Conservation (phyloP, 805 yeast species). For the Candida nemodendra region DNA sequence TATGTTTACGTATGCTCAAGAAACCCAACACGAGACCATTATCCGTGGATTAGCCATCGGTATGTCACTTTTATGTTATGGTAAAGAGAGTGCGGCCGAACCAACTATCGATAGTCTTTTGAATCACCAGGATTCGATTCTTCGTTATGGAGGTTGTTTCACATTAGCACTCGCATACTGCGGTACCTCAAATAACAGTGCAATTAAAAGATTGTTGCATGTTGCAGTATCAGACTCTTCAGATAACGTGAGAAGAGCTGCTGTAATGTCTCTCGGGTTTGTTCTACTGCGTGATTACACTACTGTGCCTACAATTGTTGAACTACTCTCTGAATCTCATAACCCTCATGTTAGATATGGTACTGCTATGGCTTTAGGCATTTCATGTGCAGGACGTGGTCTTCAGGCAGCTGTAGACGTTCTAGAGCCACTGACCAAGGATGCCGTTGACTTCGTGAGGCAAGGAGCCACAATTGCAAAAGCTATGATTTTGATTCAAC, state of each 20-base stretch:
- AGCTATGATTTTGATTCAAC: slow-evolving; percentile 85
- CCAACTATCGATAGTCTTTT: slow-evolving; percentile 61
- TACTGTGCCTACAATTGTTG: slow-evolving; percentile 93
- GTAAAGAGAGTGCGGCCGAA: slow-evolving; percentile 81
- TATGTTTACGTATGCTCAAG: slow-evolving; percentile 88
- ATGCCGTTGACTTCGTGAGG: slow-evolving; percentile 94
- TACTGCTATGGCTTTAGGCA: slow-evolving; percentile 95
- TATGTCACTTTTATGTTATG: slow-evolving; percentile 81
- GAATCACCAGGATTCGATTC: slow-evolving; percentile 72
- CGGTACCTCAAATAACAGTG: slow-evolving; percentile 89
- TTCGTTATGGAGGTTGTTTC: slow-evolving; percentile 95
- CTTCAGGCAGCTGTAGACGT: slow-evolving; percentile 86
- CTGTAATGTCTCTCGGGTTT: slow-evolving; percentile 90
- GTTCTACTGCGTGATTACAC: slow-evolving; percentile 86
- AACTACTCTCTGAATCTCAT: slow-evolving; percentile 87
- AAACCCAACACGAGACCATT: slow-evolving; percentile 93
- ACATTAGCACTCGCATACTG: slow-evolving; percentile 94
- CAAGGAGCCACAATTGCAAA: slow-evolving; percentile 95
- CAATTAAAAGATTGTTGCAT: slow-evolving; percentile 83
- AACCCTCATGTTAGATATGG: slow-evolving; percentile 98
- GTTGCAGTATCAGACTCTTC: slow-evolving; percentile 95
- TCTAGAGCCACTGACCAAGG: slow-evolving; percentile 87
- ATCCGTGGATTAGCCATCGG: slow-evolving; percentile 92
- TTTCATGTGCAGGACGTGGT: slow-evolving; percentile 95
- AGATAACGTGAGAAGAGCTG: slow-evolving; percentile 95